Percentiles rank a stretch among this genome's conserved stretches.
Evolutionary conservation across 768 basidiomycete genomes (phyloP).

Genomic region (Russula abietina): DNA sequence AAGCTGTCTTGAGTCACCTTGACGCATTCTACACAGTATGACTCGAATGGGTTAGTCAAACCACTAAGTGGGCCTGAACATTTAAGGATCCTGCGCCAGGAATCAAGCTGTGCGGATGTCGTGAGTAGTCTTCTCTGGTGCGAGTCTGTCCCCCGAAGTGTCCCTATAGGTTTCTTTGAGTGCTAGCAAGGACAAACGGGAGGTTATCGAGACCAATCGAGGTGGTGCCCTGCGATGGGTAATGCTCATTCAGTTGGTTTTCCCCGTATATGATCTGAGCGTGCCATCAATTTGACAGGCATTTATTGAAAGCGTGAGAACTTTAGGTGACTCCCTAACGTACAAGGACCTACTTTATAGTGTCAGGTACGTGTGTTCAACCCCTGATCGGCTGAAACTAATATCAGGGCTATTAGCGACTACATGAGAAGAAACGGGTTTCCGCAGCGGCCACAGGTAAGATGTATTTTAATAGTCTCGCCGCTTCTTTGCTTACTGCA

Average conservation of each 20-base stretch:
- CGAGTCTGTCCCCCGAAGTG: not conserved
- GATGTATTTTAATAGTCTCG: not conserved
- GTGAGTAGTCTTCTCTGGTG: not conserved
- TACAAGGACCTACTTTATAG: not conserved
- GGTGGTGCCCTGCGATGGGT: not conserved
- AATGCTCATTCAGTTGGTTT: not conserved
- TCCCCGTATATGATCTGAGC: not conserved
- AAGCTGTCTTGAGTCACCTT: not conserved
- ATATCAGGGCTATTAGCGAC: not conserved
- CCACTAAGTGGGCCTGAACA: too few relatives aligned
- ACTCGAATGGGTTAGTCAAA: not conserved
- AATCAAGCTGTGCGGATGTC: not conserved
- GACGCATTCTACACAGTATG: not conserved
- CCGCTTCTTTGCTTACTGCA: not conserved
- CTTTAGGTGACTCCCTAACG: not conserved
- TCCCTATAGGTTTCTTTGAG: conserved; percentile 2
- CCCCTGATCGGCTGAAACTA: not conserved
- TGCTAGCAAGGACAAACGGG: not conserved
- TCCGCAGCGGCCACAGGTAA: not conserved
- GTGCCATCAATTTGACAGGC: not conserved
- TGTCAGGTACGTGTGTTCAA: not conserved
- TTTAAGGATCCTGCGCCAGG: too few relatives aligned
- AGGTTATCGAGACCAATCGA: not conserved
- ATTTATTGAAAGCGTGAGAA: not conserved
- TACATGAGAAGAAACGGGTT: not conserved